These are phyloP conservation scores for Neoboletus magnificus DNA, from an alignment of 768 basidiomycete species.

Conservation along the genomic window DNA sequence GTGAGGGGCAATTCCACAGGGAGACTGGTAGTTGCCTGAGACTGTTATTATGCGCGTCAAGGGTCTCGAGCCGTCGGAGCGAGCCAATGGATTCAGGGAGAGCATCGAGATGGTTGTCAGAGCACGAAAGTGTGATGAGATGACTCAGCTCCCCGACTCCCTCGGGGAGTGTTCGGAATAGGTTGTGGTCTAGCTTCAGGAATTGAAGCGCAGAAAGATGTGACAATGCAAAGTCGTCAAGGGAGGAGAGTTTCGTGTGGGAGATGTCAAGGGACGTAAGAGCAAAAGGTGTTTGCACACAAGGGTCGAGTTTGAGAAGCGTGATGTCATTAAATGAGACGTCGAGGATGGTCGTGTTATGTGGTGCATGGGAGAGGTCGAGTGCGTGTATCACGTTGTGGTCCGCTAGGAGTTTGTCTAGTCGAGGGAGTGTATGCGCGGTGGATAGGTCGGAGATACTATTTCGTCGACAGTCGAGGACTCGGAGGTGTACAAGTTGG, in stretches of 20 bases:
- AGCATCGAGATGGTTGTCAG: slow-evolving; percentile 82
- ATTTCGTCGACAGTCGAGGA: slow-evolving; percentile 87
- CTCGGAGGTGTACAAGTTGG: slow-evolving; percentile 55
- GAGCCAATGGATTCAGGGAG: slow-evolving; percentile 76
- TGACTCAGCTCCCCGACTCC: slow-evolving; percentile 68
- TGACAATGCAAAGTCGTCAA: slow-evolving; percentile 70
- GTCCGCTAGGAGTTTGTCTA: slow-evolving; percentile 71
- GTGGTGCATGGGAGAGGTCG: slow-evolving; percentile 71
- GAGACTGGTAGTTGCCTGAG: slow-evolving; percentile 68
- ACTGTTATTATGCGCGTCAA: slow-evolving; percentile 93
- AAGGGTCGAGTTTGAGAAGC: slow-evolving; percentile 59
- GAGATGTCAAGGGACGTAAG: slow-evolving; percentile 84
- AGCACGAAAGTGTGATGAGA: slow-evolving; percentile 75
- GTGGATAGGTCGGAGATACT: slow-evolving; percentile 70
- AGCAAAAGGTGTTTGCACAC: slow-evolving; percentile 44
- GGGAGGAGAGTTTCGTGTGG: slow-evolving; percentile 78
- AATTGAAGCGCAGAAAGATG: slow-evolving; percentile 68
- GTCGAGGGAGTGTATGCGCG: slow-evolving; percentile 63
- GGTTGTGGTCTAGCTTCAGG: slow-evolving; percentile 82
- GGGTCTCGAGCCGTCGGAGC: slow-evolving; percentile 65
- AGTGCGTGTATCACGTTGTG: slow-evolving; percentile 81
- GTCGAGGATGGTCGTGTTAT: slow-evolving; percentile 56
- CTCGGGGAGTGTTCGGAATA: slow-evolving; percentile 81
- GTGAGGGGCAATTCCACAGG: slow-evolving; percentile 80
- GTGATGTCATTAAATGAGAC: slow-evolving; percentile 90